Base-by-base conservation (phyloP, 2,329 filamentous ascomycete species). In the Colletotrichum sidae region DNA sequence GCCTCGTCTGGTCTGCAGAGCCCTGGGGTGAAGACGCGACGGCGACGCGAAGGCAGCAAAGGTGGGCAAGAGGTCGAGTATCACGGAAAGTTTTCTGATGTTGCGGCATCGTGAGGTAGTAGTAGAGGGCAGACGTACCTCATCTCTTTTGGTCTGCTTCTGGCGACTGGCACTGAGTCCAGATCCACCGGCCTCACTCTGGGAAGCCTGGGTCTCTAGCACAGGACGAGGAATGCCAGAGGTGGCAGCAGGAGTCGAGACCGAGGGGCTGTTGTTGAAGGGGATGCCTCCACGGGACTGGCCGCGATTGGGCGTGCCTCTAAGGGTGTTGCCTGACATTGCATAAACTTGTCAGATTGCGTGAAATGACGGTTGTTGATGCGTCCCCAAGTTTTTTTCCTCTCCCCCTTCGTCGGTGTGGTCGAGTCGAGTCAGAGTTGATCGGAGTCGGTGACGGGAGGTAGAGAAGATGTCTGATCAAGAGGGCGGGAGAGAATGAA, bases 131-230 rank as follows among this genome's bases (percentile, higher is more conserved):
- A 65, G 69, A 83, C 88, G 74, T 84, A 99, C 96, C 92, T 99
- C 96, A 90, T 99, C 96, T 80, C 94, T 90, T 83, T 98, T 98
- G 72, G 90, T 91, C 85, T 97, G 95, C 83, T 97, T 97, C 79
- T 96, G 92, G 75, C 96, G 90, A 80, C 95, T 98, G 72, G 94
- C 92, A 81, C 93, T 97, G 81, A 97, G 87, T 45, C 92, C 90
- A 60, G 93, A 92, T 69, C 76, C 80, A 61, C 79, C 86, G 67
- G 77, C 80, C 72, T 92, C 91, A 80, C 82, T 88, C 69, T 83
- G 82, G 70, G 85, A 80, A 44, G 76, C 75, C 64, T 84, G 81
- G 65, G 78, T 78, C 55, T 94, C 92, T 69, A 88, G 83, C 55
- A 92, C 88, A 50, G 92, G 92, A 72, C 92, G 86, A 71, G 91